These are phyloP conservation scores for Neopestalotiopsis clavispora DNA, from an alignment of 2,329 filamentous ascomycete species.

Conservation along the genomic window DNA sequence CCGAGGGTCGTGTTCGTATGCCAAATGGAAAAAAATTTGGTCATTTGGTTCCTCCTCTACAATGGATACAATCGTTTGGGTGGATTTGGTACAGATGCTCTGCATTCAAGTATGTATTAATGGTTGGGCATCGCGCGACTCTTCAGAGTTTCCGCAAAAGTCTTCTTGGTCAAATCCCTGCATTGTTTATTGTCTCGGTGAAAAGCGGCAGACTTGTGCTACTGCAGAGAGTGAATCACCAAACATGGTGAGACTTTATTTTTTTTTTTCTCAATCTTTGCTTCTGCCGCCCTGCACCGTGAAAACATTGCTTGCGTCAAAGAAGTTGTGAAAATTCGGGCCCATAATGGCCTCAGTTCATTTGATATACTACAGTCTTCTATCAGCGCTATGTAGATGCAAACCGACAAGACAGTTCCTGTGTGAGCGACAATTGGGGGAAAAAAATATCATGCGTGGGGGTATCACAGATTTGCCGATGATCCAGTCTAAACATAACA, in stretches of 20 bases:
- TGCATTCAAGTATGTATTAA: background rate
- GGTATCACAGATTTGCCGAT: conserved; percentile 7
- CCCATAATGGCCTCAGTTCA: background rate
- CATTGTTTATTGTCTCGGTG: background rate
- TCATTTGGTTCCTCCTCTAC: too few species aligned
- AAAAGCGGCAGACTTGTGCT: background rate
- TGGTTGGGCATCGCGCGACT: background rate
- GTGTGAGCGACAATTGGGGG: background rate
- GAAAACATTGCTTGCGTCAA: background rate
- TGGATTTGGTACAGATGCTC: background rate
- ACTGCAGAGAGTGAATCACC: background rate
- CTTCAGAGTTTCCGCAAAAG: too few species aligned
- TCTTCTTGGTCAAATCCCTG: background rate
- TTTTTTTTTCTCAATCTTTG: too few species aligned
- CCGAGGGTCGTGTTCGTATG: background rate
- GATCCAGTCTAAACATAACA: conserved; percentile 4
- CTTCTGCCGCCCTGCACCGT: background rate
- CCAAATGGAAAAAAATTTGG: background rate
- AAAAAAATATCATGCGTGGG: conserved; percentile 5
- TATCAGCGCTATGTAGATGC: background rate
- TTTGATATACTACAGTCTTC: background rate
- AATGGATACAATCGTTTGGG: background rate
- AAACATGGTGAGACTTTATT: background rate
- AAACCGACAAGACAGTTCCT: background rate
- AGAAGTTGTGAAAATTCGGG: background rate